phyloP scores from a whole-genome alignment of 1,139 yeast genomes.

The Zygosaccharomyces sapae region DNA sequence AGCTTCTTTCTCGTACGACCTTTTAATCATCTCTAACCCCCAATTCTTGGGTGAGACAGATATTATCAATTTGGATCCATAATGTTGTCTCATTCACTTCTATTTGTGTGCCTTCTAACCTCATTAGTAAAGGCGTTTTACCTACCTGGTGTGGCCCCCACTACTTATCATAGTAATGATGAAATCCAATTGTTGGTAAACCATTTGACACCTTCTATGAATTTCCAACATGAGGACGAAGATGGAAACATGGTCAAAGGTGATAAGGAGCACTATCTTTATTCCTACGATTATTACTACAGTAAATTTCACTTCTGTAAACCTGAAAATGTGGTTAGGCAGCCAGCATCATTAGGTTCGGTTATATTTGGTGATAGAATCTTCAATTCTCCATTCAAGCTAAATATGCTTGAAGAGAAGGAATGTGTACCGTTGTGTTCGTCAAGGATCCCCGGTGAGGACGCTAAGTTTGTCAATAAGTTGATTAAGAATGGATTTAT shows the following conservation, averaged over 20 bases:
- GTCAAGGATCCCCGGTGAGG: slow-evolving; percentile 53
- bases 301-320: slow-evolving; percentile 77
- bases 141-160: slow-evolving; percentile 94
- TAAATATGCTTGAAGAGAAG: slow-evolving; percentile 70
- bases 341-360: slow-evolving; percentile 87
- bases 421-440: slow-evolving; percentile 65
- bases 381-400: slow-evolving; percentile 82
- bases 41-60: slow-evolving; percentile 2
- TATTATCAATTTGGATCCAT: background rate
- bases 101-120: slow-evolving; percentile 1
- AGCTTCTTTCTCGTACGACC: background rate
- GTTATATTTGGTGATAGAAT: slow-evolving; percentile 93
- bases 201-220: slow-evolving; percentile 78
- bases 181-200: slow-evolving; percentile 75
- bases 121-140: slow-evolving; percentile 55
- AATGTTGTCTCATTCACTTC: slow-evolving; percentile 1
- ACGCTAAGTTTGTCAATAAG: slow-evolving; percentile 69
- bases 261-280: slow-evolving; percentile 48
- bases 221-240: slow-evolving; percentile 38
- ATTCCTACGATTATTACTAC: slow-evolving; percentile 82
- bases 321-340: slow-evolving; percentile 60
- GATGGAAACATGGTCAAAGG: slow-evolving; percentile 40
- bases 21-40: background rate
- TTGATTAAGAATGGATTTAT: slow-evolving; percentile 77
- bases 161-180: slow-evolving; percentile 72